phyloP scores from a whole-genome alignment of 2,329 filamentous ascomycete genomes.

The Macroventuria anomochaeta region DNA sequence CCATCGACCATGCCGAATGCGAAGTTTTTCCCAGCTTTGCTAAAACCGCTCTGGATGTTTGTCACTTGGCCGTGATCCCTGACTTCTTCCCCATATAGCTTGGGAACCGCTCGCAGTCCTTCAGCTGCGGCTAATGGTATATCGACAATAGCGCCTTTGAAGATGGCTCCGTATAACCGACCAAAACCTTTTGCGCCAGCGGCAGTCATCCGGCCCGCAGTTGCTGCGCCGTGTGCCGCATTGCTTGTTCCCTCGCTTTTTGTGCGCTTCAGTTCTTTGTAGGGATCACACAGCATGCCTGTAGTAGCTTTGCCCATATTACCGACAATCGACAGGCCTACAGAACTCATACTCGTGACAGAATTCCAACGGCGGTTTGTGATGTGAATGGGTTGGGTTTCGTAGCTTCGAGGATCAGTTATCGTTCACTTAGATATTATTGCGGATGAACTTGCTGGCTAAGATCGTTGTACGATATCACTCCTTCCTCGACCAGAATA shows the following conservation, averaged over 20 bases:
- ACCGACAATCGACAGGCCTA: slow-evolving; percentile 61
- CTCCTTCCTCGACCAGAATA: slow-evolving; percentile 27
- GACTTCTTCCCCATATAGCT: slow-evolving; percentile 48
- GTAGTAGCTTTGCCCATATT: slow-evolving; percentile 65
- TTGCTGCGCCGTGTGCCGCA: not conserved
- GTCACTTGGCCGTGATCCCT: slow-evolving; percentile 41
- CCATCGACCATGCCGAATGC: slow-evolving; percentile 43
- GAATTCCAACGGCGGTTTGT: slow-evolving; percentile 62
- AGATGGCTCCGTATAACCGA: slow-evolving; percentile 23
- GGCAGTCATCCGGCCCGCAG: slow-evolving; percentile 19
- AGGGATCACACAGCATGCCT: slow-evolving; percentile 54
- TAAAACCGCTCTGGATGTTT: slow-evolving; percentile 45
- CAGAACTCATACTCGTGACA: slow-evolving; percentile 67
- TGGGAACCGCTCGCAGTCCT: slow-evolving; percentile 46
- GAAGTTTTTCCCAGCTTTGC: slow-evolving; percentile 44
- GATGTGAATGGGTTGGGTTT: slow-evolving; percentile 39
- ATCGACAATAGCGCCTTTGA: slow-evolving; percentile 41
- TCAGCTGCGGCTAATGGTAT: slow-evolving; percentile 48
- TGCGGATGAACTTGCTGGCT: slow-evolving; percentile 19
- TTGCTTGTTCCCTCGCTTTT: slow-evolving; percentile 3
- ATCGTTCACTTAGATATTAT: not conserved
- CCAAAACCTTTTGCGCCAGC: slow-evolving; percentile 29
- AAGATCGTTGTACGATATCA: slow-evolving; percentile 26
- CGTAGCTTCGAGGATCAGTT: slow-evolving; percentile 15
- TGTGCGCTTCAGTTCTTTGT: slow-evolving; percentile 14